Base-by-base conservation (phyloP, 2,329 filamentous ascomycete species). In the Fonsecaea nubica region DNA sequence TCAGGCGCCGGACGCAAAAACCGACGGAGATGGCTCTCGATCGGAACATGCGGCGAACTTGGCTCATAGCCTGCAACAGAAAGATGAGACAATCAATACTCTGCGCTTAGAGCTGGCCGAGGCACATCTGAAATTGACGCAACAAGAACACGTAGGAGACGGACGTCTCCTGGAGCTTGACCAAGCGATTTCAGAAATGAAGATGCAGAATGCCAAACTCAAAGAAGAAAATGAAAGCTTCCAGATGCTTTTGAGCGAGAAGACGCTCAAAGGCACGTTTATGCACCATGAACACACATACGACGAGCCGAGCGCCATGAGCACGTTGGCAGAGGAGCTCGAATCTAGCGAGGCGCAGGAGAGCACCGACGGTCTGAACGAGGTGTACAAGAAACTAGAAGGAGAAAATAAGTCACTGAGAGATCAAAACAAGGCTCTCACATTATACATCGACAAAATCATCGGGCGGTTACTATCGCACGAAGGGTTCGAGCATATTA, bases 171-270 rank as follows among this genome's bases (percentile, higher is more conserved):
- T 92, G 72, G 92, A 97, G 78, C 86, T 98, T n/a, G 93, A 98
- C 80, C 90, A 91, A 73, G 87, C 92, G 71, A 86, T 98, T 60
- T 89, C 97, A 80, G 94, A 98, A 76, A 90, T 92, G 45, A 92
- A 93, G 74, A 95, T 98, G 90, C 91, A 93, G 72, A 99, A 98
- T 76, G 95, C 95, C 64, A 88, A 93, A 54, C 83, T 99, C 69
- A 95, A 97, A 91, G 95, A 99, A 80, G 95, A 99, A 79, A 98
- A 98, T 75, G 95, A 99, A 80, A 96, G 93, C 80, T 99, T 97
- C 80, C 94, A 98, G 79, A 86, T 98, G 42, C 87, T 99, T 18
- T 87, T 99, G 30, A 92, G 93, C 75, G 93, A 98, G 79, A 94
- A 93, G 84, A 98, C 95, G 1, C 86, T 99, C 65, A 97, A 96